Base-by-base conservation (phyloP, 1,284 basidiomycete genomes). In the Peniophora sp. region DNA sequence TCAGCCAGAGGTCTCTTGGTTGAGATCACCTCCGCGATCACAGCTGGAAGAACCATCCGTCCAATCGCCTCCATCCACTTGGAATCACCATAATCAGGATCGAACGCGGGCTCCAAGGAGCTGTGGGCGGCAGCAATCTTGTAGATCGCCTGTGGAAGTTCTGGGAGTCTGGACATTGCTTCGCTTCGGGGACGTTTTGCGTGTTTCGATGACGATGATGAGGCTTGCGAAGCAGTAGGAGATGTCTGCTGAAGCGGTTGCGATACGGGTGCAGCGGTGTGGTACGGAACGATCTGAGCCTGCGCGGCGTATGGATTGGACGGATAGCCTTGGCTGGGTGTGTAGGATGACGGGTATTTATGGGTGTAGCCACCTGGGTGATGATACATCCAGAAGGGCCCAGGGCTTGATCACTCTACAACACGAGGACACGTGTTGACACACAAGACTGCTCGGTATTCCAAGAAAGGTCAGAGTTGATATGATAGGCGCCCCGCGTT, bases 101-200 rank as follows among this genome's bases (percentile, higher is more conserved):
- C 64, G 27, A 66, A 68, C 18, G 66, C 68, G 37, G 74, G 73
- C 46, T 76, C 70, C 48, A 88, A 68, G 22, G 84, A 84, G 54
- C 65, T 72, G 60, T 88, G 85, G 3, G 82, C 84, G 60, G 77
- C 85, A 45, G 85, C 78, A 56, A 83, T 77, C 50, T 88, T 72
- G 56, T 80, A 67, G 39, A 79, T 64, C 47, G 83, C 77, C 53
- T 73, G 75, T 41, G 65, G 63, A 50, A 79, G 62, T 50, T 65
- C 64, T 39, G 76, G 76, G 42, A 72, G 57, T 43, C 67, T 62
- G 45, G 72, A 69, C 34, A 69, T 56, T 24, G 60, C 57, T 47
- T 64, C 64, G 62, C 53, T 63, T 55, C 55, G 53, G 36, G 44
- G 53, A 35, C 14, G 62, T 57, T 9, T 56, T 34, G 24, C 60